These are phyloP conservation scores for Neonectria neomacrospora DNA, from an alignment of 2,329 filamentous ascomycete species.

Conservation along the genomic window DNA sequence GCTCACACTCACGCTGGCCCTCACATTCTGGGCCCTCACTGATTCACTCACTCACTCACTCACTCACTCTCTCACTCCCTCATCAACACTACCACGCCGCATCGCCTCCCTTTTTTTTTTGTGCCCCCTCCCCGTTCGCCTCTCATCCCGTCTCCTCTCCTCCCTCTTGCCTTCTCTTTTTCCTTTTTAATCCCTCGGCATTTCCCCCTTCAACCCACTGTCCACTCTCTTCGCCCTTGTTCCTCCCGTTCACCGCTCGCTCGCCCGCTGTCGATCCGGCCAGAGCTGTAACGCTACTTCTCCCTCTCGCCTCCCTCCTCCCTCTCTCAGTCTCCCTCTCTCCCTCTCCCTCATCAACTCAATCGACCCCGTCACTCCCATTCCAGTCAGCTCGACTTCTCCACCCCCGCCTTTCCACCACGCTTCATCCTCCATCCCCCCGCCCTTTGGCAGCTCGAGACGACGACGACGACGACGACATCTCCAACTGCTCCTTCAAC, in stretches of 20 bases:
- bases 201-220: slow-evolving; percentile 1
- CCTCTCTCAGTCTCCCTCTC: background rate
- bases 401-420: slow-evolving; percentile 27
- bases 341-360: slow-evolving; percentile 1
- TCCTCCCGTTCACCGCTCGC: slow-evolving; percentile 14
- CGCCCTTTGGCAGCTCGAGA: slow-evolving; percentile 8
- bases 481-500: background rate
- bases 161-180: slow-evolving; percentile 10
- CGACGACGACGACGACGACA: slow-evolving; percentile 1
- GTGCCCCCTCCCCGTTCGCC: slow-evolving; percentile 8
- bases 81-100: slow-evolving; percentile 10
- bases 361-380: slow-evolving; percentile 11
- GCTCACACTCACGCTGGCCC: background rate
- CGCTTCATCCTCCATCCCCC: slow-evolving; percentile 9
- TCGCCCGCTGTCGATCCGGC: slow-evolving; percentile 13
- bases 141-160: slow-evolving; percentile 17
- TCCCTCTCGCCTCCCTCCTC: background rate
- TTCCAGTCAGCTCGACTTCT: slow-evolving; percentile 17
- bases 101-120: slow-evolving; percentile 11
- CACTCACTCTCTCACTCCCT: background rate
- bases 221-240: slow-evolving; percentile 2
- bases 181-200: background rate
- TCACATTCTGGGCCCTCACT: background rate
- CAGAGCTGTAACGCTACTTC: slow-evolving; percentile 1
- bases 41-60: background rate